Evolutionary conservation across 768 basidiomycete genomes (phyloP).

Genomic region (Suillus clintonianus): DNA sequence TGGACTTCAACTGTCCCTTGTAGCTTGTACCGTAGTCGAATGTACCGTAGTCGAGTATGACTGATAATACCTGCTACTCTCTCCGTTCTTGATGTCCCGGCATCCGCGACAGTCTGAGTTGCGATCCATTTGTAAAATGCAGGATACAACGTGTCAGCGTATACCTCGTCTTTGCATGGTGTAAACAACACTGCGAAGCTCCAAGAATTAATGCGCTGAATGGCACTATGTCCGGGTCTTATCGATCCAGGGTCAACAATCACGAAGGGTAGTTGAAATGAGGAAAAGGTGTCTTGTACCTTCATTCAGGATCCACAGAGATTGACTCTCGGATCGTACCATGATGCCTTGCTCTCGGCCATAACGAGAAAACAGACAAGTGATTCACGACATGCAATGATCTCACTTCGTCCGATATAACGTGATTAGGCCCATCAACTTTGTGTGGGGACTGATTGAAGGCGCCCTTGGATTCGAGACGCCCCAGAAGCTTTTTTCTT

Average conservation of each 20-base stretch:
- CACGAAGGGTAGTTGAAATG: neutral
- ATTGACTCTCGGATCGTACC: constrained; percentile 49
- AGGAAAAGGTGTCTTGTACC: too few relatives aligned
- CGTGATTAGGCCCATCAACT: constrained; percentile 68
- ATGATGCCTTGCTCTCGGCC: constrained; percentile 90
- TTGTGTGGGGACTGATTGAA: constrained; percentile 65
- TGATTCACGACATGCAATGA: neutral
- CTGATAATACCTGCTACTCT: neutral
- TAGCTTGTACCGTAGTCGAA: neutral
- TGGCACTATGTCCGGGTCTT: constrained; percentile 54
- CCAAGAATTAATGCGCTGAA: constrained; percentile 67
- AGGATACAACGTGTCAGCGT: constrained; percentile 44
- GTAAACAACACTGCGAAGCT: constrained; percentile 86
- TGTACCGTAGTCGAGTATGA: neutral
- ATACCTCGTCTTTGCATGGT: constrained; percentile 60
- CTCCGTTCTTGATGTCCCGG: constrained; percentile 64
- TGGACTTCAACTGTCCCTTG: neutral
- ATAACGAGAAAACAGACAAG: constrained; percentile 43
- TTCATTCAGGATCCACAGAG: too few relatives aligned
- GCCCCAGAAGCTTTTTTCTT: constrained; percentile 39
- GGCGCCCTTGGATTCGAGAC: constrained; percentile 62
- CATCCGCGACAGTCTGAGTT: constrained; percentile 59
- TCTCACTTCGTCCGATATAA: constrained; percentile 82
- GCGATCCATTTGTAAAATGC: constrained; percentile 27
- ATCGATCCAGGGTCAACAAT: constrained; percentile 21